Percentiles rank a stretch among this genome's conserved stretches.
Conservation (phyloP, 108 stramenopile genomes). For the Pseudonitzschia pungens region DNA sequence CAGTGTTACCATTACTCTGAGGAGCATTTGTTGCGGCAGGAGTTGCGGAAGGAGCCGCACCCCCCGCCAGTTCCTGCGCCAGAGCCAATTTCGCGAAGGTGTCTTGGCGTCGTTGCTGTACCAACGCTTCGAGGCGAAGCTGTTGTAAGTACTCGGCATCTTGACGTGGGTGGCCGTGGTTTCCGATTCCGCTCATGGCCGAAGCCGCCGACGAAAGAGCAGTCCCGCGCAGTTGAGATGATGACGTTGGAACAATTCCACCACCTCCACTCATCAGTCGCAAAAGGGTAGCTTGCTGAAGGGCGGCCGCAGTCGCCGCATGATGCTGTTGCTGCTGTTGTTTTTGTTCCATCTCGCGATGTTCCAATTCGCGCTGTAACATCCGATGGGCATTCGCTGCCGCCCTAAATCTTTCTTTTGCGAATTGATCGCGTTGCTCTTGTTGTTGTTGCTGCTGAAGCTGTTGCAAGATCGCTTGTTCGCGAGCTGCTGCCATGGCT, state of each 20-base stretch:
- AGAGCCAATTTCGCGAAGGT: slow-evolving; percentile 30
- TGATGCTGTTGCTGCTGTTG: neutral
- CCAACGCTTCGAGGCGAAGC: slow-evolving; percentile 32
- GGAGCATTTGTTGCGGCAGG: neutral
- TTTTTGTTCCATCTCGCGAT: neutral
- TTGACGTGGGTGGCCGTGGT: neutral
- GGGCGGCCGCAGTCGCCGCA: neutral
- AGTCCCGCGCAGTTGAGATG: neutral
- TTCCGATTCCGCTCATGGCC: neutral
- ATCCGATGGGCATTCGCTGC: neutral
- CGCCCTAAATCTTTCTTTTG: neutral
- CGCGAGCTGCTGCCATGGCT: slow-evolving; percentile 2
- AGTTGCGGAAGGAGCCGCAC: neutral
- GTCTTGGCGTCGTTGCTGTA: slow-evolving; percentile 33
- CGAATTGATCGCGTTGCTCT: neutral
- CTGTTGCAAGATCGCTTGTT: slow-evolving; percentile 2
- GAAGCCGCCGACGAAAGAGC: neutral
- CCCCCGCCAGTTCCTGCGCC: slow-evolving; percentile 24
- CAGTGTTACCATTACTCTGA: too few species aligned
- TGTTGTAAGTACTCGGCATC: slow-evolving; percentile 36
- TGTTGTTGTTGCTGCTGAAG: slow-evolving; percentile 11
- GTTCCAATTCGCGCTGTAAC: neutral
- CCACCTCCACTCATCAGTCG: slow-evolving; percentile 15
- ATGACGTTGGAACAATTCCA: neutral
- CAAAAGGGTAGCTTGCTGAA: slow-evolving; percentile 1